Evolutionary conservation across 208 protist genomes (phyloP), one percentile per base, ranked within the genome.

Genomic region (Cochliopodium minus): DNA sequence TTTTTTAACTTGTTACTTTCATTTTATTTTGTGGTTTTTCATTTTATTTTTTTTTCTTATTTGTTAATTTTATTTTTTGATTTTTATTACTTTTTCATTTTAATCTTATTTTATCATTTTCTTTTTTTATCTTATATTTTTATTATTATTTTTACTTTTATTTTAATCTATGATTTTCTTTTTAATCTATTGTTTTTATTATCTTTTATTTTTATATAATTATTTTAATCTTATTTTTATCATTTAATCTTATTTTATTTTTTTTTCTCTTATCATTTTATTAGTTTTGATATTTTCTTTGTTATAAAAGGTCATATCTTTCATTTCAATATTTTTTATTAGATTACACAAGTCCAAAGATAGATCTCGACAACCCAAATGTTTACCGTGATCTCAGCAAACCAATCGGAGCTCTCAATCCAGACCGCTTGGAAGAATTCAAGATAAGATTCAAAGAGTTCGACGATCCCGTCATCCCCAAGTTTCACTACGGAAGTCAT

Each of bases 401-500:
- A 65, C 93, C 94, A 17, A 94, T 96, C 62, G 90, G 91, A 15
- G 92, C 91, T 1, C 79, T 94, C 22, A 83, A 81, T 38, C 68
- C 76, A 28, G 38, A 62, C 15, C 73, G 86, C 9, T 76, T 83
- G 13, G 49, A 72, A 40, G 61, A 68, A 17, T 80, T 94, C 33
- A 28, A 60, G 13, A 67, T 79, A 47, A 48, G 87, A 20, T 95
- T 85, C 64, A 42, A 78, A 7, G 57, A 64, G 11, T 78, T 72
- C 33, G 55, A 65, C 4, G 56, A 74, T 42, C 36, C 47, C n/a
- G 28, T 36, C 22, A 61, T 70, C 38, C 34, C 65, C 6, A 56
- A 59, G 10, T 97, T 93, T 65, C 86, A 96, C 64, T 94, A 97
- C 70, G 92, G 92, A 42, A 89, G 88, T n/a, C 93, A 97, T 78